These are phyloP conservation scores for Lachnellula willkommii DNA, from an alignment of 2,329 filamentous ascomycete genomes.

Conservation along the genomic window DNA sequence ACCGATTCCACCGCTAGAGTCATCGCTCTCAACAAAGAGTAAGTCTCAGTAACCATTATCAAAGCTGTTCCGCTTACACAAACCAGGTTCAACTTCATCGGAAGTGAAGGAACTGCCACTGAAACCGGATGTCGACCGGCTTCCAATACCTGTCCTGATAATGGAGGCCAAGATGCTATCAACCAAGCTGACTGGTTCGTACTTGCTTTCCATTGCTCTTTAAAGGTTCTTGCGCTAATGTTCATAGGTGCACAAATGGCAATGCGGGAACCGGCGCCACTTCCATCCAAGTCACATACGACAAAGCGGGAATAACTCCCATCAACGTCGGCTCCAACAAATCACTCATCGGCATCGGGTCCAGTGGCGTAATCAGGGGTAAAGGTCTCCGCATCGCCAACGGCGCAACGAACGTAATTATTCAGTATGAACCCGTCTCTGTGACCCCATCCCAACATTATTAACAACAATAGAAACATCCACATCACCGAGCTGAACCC, in stretches of 20 bases:
- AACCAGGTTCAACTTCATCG: conserved; percentile 43
- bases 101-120: conserved; percentile 39
- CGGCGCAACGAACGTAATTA: conserved; percentile 15
- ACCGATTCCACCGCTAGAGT: conserved; percentile 47
- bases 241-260: conserved; percentile 34
- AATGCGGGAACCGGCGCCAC: conserved; percentile 8
- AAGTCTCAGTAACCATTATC: not conserved
- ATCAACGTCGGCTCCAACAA: conserved; percentile 27
- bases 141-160: conserved; percentile 37
- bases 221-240: not conserved
- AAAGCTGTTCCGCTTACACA: not conserved
- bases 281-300: conserved; percentile 17
- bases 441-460: too few species aligned
- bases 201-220: not conserved
- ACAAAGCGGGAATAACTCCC: conserved; percentile 21
- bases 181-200: conserved; percentile 39
- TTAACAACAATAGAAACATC: conserved; percentile 36
- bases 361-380: conserved; percentile 25
- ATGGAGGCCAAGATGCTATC: conserved; percentile 47
- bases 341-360: conserved; percentile 25
- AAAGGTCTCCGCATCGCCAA: conserved; percentile 26
- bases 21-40: conserved; percentile 52
- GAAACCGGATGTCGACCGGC: conserved; percentile 51
- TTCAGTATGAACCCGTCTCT: conserved; percentile 10
- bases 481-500: conserved; percentile 52